Evolutionary conservation across 2,329 filamentous ascomycete species (phyloP).

Genomic region (Epichloe glyceriae): DNA sequence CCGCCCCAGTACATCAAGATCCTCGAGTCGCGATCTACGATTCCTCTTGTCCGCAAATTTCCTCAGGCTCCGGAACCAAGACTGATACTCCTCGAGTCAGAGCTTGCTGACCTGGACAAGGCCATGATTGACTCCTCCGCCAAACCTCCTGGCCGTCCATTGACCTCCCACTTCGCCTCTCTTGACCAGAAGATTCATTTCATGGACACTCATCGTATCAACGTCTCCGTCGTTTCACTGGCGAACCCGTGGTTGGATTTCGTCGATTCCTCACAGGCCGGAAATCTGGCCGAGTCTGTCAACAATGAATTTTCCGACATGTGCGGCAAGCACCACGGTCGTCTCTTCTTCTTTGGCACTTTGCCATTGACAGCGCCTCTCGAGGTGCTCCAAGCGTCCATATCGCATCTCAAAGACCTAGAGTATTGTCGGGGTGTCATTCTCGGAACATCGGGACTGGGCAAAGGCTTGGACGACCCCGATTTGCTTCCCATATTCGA

Average conservation of each 20-base stretch:
- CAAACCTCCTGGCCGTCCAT: constrained; percentile 61
- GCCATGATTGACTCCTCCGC: constrained; percentile 39
- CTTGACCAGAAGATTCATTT: constrained; percentile 70
- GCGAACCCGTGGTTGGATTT: constrained; percentile 96
- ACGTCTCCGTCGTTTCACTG: constrained; percentile 73
- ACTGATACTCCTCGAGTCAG: constrained; percentile 49
- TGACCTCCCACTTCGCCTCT: constrained; percentile 73
- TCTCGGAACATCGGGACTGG: constrained; percentile 72
- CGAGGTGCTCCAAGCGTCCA: constrained; percentile 49
- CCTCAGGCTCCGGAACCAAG: constrained; percentile 42
- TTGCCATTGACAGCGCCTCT: constrained; percentile 61
- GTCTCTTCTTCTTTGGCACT: constrained; percentile 72
- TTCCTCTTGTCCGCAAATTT: constrained; percentile 61
- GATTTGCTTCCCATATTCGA: constrained; percentile 58
- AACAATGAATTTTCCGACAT: constrained; percentile 67
- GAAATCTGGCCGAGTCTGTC: constrained; percentile 48
- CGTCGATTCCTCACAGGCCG: constrained; percentile 47
- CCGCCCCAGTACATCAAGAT: constrained; percentile 50
- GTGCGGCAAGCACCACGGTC: constrained; percentile 51
- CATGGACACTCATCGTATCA: constrained; percentile 75
- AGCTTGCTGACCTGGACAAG: constrained; percentile 32
- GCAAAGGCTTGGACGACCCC: constrained; percentile 67
- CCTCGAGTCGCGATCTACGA: constrained; percentile 43
- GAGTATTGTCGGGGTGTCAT: constrained; percentile 72
- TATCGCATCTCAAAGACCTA: constrained; percentile 47